Evolutionary conservation across 495 filamentous ascomycete genomes (phyloP).

Genomic region (Neurospora sp.): DNA sequence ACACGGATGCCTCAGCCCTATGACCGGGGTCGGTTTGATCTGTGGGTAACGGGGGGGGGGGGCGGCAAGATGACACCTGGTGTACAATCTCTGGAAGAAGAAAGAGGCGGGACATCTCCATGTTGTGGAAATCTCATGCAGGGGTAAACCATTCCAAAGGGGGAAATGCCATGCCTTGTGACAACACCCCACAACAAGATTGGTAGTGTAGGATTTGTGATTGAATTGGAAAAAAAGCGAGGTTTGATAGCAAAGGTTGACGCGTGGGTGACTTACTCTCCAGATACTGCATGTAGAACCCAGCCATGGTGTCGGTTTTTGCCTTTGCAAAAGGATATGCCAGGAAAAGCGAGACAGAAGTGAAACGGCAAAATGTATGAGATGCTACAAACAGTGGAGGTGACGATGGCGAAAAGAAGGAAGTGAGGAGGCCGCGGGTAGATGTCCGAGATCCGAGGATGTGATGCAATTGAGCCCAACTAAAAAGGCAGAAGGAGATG

Average conservation of each 20-base stretch:
- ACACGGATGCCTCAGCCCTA: constrained; percentile 31
- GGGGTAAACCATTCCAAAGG: constrained; percentile 14
- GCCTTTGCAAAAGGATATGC: constrained; percentile 7
- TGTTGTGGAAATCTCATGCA: constrained; percentile 20
- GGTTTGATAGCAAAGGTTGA: not conserved
- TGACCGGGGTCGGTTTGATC: constrained; percentile 7
- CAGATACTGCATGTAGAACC: constrained; percentile 55
- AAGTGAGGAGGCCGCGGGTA: constrained; percentile 18
- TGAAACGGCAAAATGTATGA: constrained; percentile 6
- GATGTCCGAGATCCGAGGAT: constrained; percentile 30
- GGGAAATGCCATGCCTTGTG: constrained; percentile 15
- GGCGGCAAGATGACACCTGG: constrained; percentile 5
- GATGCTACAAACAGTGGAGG: constrained; percentile 8
- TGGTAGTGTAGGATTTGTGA: constrained; percentile 8
- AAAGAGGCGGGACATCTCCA: constrained; percentile 11
- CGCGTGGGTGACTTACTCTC: constrained; percentile 43
- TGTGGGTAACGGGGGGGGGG: constrained; percentile 8
- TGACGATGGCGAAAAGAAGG: constrained; percentile 16
- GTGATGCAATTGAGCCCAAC: constrained; percentile 50
- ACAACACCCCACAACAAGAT: constrained; percentile 17
- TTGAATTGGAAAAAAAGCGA: not conserved
- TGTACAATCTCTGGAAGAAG: constrained; percentile 15
- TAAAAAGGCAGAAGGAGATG: constrained; percentile 21
- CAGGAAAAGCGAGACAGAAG: constrained; percentile 4
- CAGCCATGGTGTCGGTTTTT: constrained; percentile 38